Evolutionary conservation across 2,329 filamentous ascomycete species (phyloP).

Genomic region (Botrytis fragariae): DNA sequence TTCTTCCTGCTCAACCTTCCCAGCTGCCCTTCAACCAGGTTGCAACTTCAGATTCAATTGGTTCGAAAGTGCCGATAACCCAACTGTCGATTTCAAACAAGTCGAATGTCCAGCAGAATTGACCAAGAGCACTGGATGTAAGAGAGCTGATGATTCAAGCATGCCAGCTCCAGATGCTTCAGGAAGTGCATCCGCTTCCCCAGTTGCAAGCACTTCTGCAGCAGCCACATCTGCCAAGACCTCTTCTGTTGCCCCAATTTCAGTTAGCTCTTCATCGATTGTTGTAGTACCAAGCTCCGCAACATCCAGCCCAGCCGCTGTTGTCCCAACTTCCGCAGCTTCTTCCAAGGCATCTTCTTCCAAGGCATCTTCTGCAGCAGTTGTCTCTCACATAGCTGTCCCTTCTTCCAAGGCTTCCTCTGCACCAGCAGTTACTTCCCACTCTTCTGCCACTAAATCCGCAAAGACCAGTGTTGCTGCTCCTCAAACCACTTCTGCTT

Average conservation of each 20-base stretch:
- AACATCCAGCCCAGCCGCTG: background rate
- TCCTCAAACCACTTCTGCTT: background rate
- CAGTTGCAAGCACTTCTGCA: background rate
- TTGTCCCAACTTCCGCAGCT: background rate
- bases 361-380: background rate
- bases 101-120: conserved; percentile 49
- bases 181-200: background rate
- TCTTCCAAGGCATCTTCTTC: background rate
- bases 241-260: background rate
- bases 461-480: background rate
- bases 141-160: conserved; percentile 28
- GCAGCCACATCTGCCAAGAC: background rate
- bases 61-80: conserved; percentile 51
- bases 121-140: conserved; percentile 45
- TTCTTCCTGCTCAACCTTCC: conserved; percentile 46
- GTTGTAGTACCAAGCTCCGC: background rate
- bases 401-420: background rate
- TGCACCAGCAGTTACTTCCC: background rate
- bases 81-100: conserved; percentile 45
- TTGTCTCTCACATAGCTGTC: background rate
- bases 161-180: conserved; percentile 15
- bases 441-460: background rate
- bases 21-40: conserved; percentile 44
- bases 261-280: background rate
- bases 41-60: conserved; percentile 55